Evolutionary conservation across 495 filamentous ascomycete genomes (phyloP), one percentile per base, ranked within the genome.

Genomic region (Cercophora newfieldiana): DNA sequence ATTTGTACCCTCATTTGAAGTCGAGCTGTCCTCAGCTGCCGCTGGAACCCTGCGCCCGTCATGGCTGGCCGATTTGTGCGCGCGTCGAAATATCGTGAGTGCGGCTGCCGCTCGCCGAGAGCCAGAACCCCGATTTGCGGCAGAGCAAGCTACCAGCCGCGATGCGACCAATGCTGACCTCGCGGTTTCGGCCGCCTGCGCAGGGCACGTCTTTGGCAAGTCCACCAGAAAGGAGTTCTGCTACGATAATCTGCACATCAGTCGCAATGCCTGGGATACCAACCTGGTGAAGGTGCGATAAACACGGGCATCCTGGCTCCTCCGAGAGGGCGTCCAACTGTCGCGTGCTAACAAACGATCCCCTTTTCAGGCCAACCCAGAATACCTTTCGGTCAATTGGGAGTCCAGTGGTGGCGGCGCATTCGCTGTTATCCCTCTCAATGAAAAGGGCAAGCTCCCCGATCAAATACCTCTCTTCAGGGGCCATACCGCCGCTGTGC

Each of bases 61-160:
- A 99, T 99, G 95, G 88, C 94, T 76, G 93, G 93, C 76, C 92
- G 95, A 78, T 99, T 99, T 81, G 96, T 98, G 79, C 90, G 95
- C 81, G 89, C 93, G 78, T 97, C 94, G 72, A 99, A 99, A 80
- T 99, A 97, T 83, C 93, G 96, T 97, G 83, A 84, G 94, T 68
- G 18, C 33, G 48, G 25, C 67, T 62, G 51, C 37, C 37, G 22
- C 59, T 25, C 57, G 33, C 85, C 54, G 65, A 14, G 56, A 24
- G 2, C 61, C 50, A 74, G 71, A 64, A 25, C 37, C 22, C 28
- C 47, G 47, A 21, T 66, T 66, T 65, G 33, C 48, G 58, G 60
- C 61, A 47, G 51, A 54, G 22, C 31, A 8, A 51, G 24, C 24
- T 49, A 37, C 22, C 25, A 31, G 48, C 60, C 24, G 44, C 31